These are phyloP conservation scores for Trypanosoma lewisi DNA, from an alignment of 208 protist species.

Conservation along the genomic window DNA sequence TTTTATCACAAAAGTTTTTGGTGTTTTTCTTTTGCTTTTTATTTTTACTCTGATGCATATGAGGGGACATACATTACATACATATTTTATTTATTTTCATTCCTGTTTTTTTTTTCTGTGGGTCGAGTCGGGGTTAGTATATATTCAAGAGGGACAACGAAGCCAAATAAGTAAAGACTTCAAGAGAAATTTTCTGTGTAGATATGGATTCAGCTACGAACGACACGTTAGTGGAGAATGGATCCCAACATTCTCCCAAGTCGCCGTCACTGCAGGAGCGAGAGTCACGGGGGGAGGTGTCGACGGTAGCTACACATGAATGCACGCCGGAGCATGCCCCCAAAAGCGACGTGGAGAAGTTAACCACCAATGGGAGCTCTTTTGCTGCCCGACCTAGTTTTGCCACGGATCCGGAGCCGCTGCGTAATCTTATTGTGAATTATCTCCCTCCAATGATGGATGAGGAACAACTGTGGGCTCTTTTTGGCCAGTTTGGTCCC, in stretches of 20 bases:
- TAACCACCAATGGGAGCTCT: background rate
- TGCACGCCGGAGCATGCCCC: background rate
- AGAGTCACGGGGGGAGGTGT: background rate
- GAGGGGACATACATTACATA: too few species aligned
- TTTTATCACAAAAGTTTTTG: too few species aligned
- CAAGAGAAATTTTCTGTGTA: too few species aligned
- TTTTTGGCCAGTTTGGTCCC: constrained; percentile 84
- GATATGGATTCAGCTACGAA: background rate
- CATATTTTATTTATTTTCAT: too few species aligned
- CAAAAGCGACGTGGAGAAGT: background rate
- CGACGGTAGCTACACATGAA: background rate
- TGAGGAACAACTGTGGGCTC: constrained; percentile 56
- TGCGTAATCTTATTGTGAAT: constrained; percentile 88
- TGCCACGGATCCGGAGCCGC: constrained; percentile 49
- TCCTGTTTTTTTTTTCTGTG: too few species aligned
- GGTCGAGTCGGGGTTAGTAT: too few species aligned
- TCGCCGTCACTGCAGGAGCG: background rate
- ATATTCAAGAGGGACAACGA: too few species aligned
- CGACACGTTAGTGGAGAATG: background rate
- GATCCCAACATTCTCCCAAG: background rate
- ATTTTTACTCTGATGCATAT: too few species aligned
- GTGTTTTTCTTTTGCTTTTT: too few species aligned
- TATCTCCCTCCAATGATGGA: constrained; percentile 83
- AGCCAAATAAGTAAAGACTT: too few species aligned
- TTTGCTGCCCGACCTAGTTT: background rate